These are phyloP conservation scores for Picea abies DNA, from an alignment of 83 land plant genomes.

Conservation along the genomic window DNA sequence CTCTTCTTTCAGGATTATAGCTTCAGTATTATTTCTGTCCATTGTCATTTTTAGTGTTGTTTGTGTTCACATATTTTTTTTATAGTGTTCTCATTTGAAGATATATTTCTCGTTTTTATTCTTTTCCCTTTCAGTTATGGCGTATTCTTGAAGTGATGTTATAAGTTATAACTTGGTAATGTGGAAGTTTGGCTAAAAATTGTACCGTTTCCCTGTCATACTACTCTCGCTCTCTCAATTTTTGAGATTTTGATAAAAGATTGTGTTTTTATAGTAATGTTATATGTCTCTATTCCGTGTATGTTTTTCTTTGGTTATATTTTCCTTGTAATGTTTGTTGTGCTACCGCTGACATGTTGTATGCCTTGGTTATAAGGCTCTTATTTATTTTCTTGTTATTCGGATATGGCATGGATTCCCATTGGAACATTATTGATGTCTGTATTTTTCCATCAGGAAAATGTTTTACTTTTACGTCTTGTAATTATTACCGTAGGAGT, in stretches of 20 bases:
- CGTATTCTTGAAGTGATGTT: not conserved
- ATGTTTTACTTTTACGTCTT: not conserved
- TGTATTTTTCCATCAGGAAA: not conserved
- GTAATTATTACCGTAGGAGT: not conserved
- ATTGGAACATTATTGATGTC: not conserved
- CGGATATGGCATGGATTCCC: not conserved
- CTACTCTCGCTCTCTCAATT: too few relatives aligned
- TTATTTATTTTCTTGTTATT: not conserved
- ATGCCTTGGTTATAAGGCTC: not conserved
- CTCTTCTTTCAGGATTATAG: too few relatives aligned
- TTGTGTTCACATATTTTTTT: not conserved
- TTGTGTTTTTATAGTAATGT: not conserved
- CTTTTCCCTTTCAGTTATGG: not conserved
- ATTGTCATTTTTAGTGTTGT: too few relatives aligned
- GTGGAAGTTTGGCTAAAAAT: constrained; percentile 1
- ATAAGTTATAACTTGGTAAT: not conserved
- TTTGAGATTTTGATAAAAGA: not conserved
- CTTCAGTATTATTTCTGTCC: too few relatives aligned
- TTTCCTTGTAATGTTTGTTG: not conserved
- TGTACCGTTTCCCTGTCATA: not conserved
- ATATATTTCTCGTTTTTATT: not conserved
- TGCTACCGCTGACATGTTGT: not conserved
- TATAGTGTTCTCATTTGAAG: not conserved
- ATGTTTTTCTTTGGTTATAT: not conserved
- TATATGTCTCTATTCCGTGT: not conserved